Evolutionary conservation across 352 stramenopile genomes (phyloP).

Genomic region (Phytophthora quininea): DNA sequence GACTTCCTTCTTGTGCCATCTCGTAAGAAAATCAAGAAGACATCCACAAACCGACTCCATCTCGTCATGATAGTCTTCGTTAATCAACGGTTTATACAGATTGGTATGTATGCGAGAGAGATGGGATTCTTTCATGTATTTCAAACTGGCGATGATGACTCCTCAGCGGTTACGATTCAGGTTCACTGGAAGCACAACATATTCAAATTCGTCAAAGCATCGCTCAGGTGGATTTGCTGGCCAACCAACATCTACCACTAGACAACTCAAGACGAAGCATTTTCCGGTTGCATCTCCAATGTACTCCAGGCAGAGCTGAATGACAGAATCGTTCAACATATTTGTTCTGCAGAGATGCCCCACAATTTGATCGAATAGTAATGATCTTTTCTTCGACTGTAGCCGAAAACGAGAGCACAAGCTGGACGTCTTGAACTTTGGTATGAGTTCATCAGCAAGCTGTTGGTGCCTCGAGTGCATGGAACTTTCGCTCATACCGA

Average conservation of each 20-base stretch:
- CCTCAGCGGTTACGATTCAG: slow-evolving; percentile 15
- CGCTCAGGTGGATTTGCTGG: neutral
- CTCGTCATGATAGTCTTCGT: slow-evolving; percentile 8
- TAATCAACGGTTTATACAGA: slow-evolving; percentile 12
- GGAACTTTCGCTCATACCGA: neutral
- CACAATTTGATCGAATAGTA: slow-evolving; percentile 13
- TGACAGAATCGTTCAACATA: slow-evolving; percentile 11
- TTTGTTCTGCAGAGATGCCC: slow-evolving; percentile 2
- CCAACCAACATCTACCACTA: neutral
- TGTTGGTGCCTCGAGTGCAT: neutral
- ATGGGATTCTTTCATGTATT: neutral
- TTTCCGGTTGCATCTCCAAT: neutral
- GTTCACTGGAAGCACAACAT: slow-evolving; percentile 8
- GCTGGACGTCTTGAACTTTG: slow-evolving; percentile 6
- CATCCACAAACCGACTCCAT: neutral
- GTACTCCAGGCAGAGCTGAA: slow-evolving; percentile 9
- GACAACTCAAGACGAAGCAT: slow-evolving; percentile 1
- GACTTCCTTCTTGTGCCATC: slow-evolving; percentile 1
- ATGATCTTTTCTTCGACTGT: neutral
- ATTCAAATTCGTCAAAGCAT: neutral
- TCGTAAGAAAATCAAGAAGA: neutral
- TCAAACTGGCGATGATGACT: slow-evolving; percentile 2
- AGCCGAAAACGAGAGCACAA: slow-evolving; percentile 1
- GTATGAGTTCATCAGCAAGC: slow-evolving; percentile 10
- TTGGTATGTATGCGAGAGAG: slow-evolving; percentile 2